Evolutionary conservation across 768 basidiomycete species (phyloP), one percentile per base, ranked within the genome.

Genomic region (Mycena rebaudengoi): DNA sequence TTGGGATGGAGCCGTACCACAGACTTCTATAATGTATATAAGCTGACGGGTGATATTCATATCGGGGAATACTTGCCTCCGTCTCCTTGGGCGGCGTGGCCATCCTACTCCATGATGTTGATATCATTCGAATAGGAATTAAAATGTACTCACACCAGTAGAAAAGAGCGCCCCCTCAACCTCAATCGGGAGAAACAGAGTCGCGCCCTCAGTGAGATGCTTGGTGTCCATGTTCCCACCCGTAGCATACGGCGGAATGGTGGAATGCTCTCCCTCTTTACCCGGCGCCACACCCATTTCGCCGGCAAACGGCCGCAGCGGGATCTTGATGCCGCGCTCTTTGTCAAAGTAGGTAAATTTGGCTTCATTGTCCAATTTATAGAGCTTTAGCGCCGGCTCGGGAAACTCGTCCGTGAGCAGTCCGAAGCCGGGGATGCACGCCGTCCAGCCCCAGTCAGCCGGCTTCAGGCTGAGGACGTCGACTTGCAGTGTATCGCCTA

Each of bases 71-170:
- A 72, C 83, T 60, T 58, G 85, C 87, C 88, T 72, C 88, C 88
- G 69, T 88, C 88, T 7, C 88, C 88, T 74, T 88, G 88, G 11
- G 84, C 86, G 4, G 87, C 88, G 71, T 89, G 88, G 5, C 88
- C 88, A 61, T 89, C 88, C 87, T 88, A 46, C 8, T 35, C 2
- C 48, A 28, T 33, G 41, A 21, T 21, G 18, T 43, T 20, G 29
- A 20, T n/a, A 54, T 39, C 45, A 45, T 43, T 40, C 30, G 29
- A 29, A 37, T 44, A 28, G 12, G 8, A 35, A 18, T 7, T 18
- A 29, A 62, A n/a, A 39, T 5, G 11, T 32, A 28, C 83, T 71
- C 65, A 88, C 87, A 40, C 88, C 88, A 21, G 87, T 85, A 5
- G 86, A 85, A 66, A 88, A 88, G 43, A 89, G 64, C 5, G 84